Evolutionary conservation across 1,139 yeast species (phyloP), one percentile per base, ranked within the genome.

Genomic region (Protomyces inouyei): DNA sequence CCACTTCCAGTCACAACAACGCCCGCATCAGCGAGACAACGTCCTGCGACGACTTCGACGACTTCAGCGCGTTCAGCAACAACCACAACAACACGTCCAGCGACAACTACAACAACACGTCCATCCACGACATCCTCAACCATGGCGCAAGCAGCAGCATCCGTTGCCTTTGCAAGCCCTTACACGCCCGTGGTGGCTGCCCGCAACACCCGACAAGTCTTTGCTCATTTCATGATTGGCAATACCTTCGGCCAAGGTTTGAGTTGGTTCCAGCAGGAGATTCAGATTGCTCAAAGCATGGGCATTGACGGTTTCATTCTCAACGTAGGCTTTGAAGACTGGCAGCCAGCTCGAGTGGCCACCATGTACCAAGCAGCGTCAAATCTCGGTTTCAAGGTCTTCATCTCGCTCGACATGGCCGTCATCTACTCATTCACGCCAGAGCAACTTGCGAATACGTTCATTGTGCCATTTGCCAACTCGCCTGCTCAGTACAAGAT

Each of bases 141-240:
- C 10, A 32, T 28, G 55, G 32, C 37, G 18, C 25, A 21, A 21
- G 6, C 43, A 14, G 43, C 40, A 6, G 35, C 37, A 5, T 10
- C 54, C 54, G 37, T 32, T 8, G 37, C 37, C 53, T 51, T 32
- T 16, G 40, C 38, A 14, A 23, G 37, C 6, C 21, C 56, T 12
- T 59, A 59, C 53, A 52, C 52, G 12, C 52, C 57, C 21, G 63
- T 59, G 3, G 51, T 52, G 12, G 57, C 52, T 12, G 63, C 63
- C 21, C 23, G 45, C 32, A 43, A 38, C 18, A 59, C 55, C 23
- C 55, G 51, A 18, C 25, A 46, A 57, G 68, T 66, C 38, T 66
- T 64, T 54, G 68, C 68, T 9, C 68, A 66, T 38, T 66, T 63
- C 64, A 65, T 66, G 68, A 53, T 66, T 10, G 64, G 64, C 38